Percentiles rank a stretch among this genome's conserved stretches.
Evolutionary conservation across 257 asterid species (phyloP).

Genomic region (Nicotiana otophora): DNA sequence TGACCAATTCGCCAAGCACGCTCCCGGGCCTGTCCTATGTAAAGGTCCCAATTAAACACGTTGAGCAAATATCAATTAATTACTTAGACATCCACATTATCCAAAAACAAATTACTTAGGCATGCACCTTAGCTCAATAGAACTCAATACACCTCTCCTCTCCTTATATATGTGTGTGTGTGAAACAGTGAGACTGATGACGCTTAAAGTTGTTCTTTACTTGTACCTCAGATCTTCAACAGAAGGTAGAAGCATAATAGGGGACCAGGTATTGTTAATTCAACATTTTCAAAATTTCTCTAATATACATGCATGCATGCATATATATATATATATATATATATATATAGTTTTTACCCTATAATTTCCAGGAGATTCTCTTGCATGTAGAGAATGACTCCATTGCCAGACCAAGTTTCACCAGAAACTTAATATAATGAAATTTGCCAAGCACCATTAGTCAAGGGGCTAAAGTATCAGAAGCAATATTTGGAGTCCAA

Average conservation of each 20-base stretch:
- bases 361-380: too few relatives aligned
- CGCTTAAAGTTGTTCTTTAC: too few relatives aligned
- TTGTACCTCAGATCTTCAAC: too few relatives aligned
- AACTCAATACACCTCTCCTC: neutral
- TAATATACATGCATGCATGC: too few relatives aligned
- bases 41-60: conserved; percentile 4
- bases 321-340: too few relatives aligned
- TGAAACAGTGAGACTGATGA: too few relatives aligned
- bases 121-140: neutral
- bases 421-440: neutral
- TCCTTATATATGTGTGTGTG: neutral
- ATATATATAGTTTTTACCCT: too few relatives aligned
- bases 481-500: neutral
- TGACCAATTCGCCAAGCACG: conserved; percentile 99
- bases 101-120: neutral
- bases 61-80: neutral
- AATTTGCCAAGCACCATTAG: neutral
- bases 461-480: neutral
- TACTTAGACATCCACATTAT: neutral
- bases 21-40: conserved; percentile 77
- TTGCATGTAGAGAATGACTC: too few relatives aligned
- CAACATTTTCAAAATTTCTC: too few relatives aligned
- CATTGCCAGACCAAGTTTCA: too few relatives aligned
- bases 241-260: too few relatives aligned
- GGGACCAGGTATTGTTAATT: too few relatives aligned